Base-by-base conservation (phyloP, 768 basidiomycete genomes). In the Leucocoprinus leucothites region DNA sequence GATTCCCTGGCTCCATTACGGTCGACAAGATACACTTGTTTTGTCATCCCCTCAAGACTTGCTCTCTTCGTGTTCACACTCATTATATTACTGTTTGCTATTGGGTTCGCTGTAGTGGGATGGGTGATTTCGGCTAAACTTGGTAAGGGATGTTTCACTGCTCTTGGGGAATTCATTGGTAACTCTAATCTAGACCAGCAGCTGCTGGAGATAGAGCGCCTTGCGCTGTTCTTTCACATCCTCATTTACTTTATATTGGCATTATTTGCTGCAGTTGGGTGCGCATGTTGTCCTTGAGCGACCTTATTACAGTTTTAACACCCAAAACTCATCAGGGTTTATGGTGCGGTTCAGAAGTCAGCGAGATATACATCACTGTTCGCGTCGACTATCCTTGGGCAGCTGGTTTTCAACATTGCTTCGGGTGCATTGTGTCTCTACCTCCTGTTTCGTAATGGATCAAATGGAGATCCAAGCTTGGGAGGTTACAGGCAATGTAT, bases 391-490 rank as follows among this genome's bases (percentile, higher is more conserved):
- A 55, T 69, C 40, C 45, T 67, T 24, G 68, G 65, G 31, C 67
- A 69, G 38, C 46, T 69, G 16, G 56, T 66, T 3, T 68, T 71
- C 57, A 63, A 63, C 44, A 47, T 71, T 19, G 63, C 53, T 18
- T 66, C 65, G 11, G 68, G 69, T 11, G 63, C 61, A n/a, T 50
- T 66, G 13, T 65, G 60, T 59, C 61, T 71, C n/a, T 62, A 61
- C 21, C 48, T 65, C 34, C 61, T 69, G 9, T 71, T 71, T 58
- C 58, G 62, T 46, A 43, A n/a, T 22, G 38, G 25, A 11, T 9
- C 24, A 38, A 31, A 51, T 28, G 40, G 49, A 24, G 49, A 42
- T 42, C 50, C 50, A 18, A 11, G 5, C 28, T 18, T 3, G 19
- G 40, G 49, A 36, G 22, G 9, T n/a, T 51, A 51, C 25, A 41